Conservation (phyloP, 768 basidiomycete species). For the Xerocomus brunneocitrinus region DNA sequence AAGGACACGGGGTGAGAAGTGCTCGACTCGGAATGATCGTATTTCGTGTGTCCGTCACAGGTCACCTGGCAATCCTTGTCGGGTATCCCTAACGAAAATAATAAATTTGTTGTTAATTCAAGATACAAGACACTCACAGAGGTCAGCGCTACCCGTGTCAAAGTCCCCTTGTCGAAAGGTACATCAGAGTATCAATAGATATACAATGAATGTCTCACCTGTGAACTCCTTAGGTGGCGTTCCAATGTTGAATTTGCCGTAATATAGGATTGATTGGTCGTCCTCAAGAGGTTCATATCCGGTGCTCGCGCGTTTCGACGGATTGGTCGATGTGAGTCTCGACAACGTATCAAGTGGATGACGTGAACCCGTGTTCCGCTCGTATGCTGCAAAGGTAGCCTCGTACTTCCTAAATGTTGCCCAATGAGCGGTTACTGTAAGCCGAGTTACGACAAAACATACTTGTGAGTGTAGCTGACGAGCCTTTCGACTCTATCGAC, state of each 20-base stretch:
- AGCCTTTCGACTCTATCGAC: background rate
- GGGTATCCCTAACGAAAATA: constrained; percentile 31
- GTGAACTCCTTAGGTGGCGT: constrained; percentile 39
- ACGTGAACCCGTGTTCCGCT: constrained; percentile 38
- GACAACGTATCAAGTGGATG: constrained; percentile 27
- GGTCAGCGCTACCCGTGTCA: constrained; percentile 49
- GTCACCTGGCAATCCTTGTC: constrained; percentile 10
- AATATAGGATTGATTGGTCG: constrained; percentile 33
- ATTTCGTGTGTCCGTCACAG: constrained; percentile 29
- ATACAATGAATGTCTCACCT: constrained; percentile 21
- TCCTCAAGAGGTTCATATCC: constrained; percentile 29
- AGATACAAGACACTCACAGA: constrained; percentile 18
- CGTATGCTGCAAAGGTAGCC: constrained; percentile 38
- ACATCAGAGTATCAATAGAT: background rate
- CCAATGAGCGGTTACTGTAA: background rate
- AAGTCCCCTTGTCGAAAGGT: constrained; percentile 35
- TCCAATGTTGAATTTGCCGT: constrained; percentile 40
- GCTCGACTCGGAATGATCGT: constrained; percentile 21
- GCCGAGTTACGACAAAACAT: background rate
- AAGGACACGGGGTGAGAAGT: constrained; percentile 16
- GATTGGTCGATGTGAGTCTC: background rate
- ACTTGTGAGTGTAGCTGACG: constrained; percentile 6
- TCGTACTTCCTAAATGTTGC: constrained; percentile 35
- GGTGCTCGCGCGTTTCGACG: constrained; percentile 7
- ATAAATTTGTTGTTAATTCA: background rate